Evolutionary conservation across 768 basidiomycete species (phyloP).

Genomic region (Xerocomus spinulosus): DNA sequence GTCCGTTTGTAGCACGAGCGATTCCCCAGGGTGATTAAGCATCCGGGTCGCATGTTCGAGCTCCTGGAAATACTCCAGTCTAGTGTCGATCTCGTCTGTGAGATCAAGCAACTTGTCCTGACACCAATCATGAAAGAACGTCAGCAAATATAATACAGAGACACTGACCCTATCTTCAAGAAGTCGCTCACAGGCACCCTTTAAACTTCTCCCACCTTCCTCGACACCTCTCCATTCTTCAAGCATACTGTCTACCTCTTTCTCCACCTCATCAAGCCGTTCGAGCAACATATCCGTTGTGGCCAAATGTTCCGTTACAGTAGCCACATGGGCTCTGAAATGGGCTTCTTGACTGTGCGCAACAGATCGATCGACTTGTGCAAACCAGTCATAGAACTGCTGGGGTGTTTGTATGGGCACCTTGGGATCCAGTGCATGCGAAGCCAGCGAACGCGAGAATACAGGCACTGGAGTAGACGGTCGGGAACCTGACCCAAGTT

Average conservation of each 20-base stretch:
- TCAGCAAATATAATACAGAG: conserved; percentile 1
- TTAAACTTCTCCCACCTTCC: conserved; percentile 84
- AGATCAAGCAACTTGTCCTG: conserved; percentile 74
- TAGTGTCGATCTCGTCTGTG: conserved; percentile 76
- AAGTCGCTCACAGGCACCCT: conserved; percentile 86
- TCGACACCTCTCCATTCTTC: conserved; percentile 85
- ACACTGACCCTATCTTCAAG: conserved; percentile 80
- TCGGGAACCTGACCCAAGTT: conserved; percentile 40
- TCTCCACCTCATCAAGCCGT: conserved; percentile 67
- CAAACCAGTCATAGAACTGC: conserved; percentile 97
- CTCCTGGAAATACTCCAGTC: conserved; percentile 92
- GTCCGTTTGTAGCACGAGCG: conserved; percentile 83
- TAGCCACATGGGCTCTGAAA: conserved; percentile 79
- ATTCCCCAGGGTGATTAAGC: conserved; percentile 91
- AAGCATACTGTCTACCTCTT: conserved; percentile 75
- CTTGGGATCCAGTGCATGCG: conserved; percentile 65
- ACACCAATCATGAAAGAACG: background rate
- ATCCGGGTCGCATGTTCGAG: conserved; percentile 89
- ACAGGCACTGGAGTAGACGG: conserved; percentile 39
- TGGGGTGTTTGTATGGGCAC: conserved; percentile 85
- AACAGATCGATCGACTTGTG: conserved; percentile 82
- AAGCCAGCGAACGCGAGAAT: conserved; percentile 17
- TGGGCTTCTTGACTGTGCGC: conserved; percentile 92
- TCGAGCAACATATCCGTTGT: conserved; percentile 75
- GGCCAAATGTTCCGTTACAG: conserved; percentile 68